phyloP scores from a whole-genome alignment of 2,329 filamentous ascomycete genomes.

The Neofusicoccum sp. region DNA sequence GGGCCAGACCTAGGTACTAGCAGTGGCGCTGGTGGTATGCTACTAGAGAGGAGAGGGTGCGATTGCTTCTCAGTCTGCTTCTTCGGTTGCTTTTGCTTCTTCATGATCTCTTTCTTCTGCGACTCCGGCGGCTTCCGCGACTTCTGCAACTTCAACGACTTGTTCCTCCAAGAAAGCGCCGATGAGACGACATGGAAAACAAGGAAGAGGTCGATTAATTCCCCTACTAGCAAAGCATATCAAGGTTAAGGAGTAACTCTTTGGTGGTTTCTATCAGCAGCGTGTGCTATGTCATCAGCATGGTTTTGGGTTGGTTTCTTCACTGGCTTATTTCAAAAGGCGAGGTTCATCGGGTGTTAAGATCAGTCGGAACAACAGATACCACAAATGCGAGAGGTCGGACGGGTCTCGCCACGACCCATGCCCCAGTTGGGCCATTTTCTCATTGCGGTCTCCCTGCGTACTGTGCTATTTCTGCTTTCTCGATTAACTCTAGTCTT shows the following conservation, averaged over 20 bases:
- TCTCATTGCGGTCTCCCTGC: not conserved
- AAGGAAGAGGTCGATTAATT: not conserved
- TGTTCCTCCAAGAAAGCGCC: no score
- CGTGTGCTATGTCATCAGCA: not conserved
- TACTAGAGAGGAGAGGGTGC: no score
- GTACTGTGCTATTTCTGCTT: not conserved
- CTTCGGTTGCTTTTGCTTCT: no score
- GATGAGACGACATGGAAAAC: not conserved
- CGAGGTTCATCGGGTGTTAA: not conserved
- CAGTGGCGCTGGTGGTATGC: no score
- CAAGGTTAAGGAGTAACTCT: not conserved
- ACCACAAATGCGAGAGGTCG: not conserved
- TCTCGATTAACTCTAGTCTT: no score
- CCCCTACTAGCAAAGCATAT: not conserved
- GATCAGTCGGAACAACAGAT: not conserved
- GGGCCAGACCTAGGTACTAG: no score
- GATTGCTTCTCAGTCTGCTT: no score
- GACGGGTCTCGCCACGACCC: not conserved
- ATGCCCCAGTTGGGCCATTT: no score
- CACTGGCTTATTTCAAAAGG: no score
- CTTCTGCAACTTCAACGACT: no score
- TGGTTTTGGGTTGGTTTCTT: not conserved
- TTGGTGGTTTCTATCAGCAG: not conserved
- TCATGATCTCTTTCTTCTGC: no score
- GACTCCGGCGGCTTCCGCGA: not conserved